Evolutionary conservation across 2,329 filamentous ascomycete genomes (phyloP).

Genomic region (Monosporascus sp.): DNA sequence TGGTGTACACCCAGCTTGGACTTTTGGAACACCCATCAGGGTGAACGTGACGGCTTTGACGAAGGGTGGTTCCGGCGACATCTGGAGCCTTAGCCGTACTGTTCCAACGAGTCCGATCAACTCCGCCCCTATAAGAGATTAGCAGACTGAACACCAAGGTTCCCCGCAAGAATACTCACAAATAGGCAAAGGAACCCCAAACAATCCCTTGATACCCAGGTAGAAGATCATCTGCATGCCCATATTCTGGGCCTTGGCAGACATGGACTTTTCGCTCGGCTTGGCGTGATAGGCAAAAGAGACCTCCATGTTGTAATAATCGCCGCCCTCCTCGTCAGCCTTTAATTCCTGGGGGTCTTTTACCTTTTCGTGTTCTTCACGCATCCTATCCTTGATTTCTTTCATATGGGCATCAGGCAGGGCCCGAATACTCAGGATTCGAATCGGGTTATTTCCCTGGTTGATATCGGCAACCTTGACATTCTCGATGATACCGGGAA

Average conservation of each 20-base stretch:
- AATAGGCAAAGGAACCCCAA: constrained; percentile 82
- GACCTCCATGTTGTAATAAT: constrained; percentile 89
- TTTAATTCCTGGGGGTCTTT: constrained; percentile 85
- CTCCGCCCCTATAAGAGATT: constrained; percentile 57
- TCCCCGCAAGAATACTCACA: constrained; percentile 37
- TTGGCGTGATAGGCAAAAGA: constrained; percentile 88
- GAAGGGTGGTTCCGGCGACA: constrained; percentile 88
- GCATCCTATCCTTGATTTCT: constrained; percentile 77
- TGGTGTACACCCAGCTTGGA: constrained; percentile 83
- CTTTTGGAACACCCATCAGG: constrained; percentile 87
- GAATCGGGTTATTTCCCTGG: constrained; percentile 85
- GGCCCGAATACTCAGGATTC: constrained; percentile 81
- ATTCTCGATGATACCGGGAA: constrained; percentile 87
- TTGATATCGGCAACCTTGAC: constrained; percentile 93
- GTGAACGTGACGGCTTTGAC: constrained; percentile 89
- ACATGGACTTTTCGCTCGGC: constrained; percentile 64
- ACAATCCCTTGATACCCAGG: constrained; percentile 80
- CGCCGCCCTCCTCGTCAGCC: constrained; percentile 83
- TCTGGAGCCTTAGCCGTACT: constrained; percentile 72
- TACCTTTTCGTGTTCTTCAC: constrained; percentile 70
- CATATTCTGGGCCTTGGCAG: constrained; percentile 88
- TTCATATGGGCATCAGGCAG: constrained; percentile 77
- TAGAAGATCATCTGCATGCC: constrained; percentile 97
- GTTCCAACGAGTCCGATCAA: constrained; percentile 88
- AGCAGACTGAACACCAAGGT: not conserved